Percentiles rank a stretch among this genome's conserved stretches.
phyloP scores from a whole-genome alignment of 108 stramenopile species.

The Conticribra guillardii region DNA sequence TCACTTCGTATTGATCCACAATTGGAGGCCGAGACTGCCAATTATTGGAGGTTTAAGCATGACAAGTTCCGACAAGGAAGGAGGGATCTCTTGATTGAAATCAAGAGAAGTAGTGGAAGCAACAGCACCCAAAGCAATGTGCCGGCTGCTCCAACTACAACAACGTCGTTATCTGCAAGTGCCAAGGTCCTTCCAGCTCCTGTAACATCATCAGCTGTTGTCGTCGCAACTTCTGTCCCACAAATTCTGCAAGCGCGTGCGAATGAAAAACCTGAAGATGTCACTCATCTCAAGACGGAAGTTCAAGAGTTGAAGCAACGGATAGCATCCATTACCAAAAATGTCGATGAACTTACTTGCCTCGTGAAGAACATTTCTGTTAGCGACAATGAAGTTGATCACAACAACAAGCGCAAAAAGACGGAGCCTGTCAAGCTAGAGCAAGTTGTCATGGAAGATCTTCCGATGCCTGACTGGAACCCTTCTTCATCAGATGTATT shows the following conservation, averaged over 20 bases:
- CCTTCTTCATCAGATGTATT: slow-evolving; percentile 11
- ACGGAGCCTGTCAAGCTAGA: not conserved
- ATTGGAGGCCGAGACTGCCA: slow-evolving; percentile 71
- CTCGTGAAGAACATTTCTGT: slow-evolving; percentile 74
- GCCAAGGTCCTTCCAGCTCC: not conserved
- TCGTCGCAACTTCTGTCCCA: slow-evolving; percentile 3
- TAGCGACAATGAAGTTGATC: slow-evolving; percentile 32
- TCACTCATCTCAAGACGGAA: slow-evolving; percentile 65
- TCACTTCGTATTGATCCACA: slow-evolving; percentile 71
- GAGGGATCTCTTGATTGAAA: slow-evolving; percentile 76
- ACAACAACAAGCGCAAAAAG: slow-evolving; percentile 32
- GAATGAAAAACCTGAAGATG: slow-evolving; percentile 23
- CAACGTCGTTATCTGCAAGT: not conserved
- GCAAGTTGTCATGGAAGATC: not conserved
- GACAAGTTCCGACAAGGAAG: slow-evolving; percentile 74
- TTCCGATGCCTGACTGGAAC: slow-evolving; percentile 26
- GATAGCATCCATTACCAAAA: slow-evolving; percentile 81
- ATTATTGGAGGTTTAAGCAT: slow-evolving; percentile 85
- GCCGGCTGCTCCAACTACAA: slow-evolving; percentile 1
- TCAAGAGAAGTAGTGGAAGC: slow-evolving; percentile 60
- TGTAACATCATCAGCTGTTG: not conserved
- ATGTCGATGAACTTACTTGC: slow-evolving; percentile 75
- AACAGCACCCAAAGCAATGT: slow-evolving; percentile 16
- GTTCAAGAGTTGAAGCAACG: slow-evolving; percentile 67
- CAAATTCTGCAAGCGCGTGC: not conserved